Base-by-base conservation (phyloP, 257 asterid species). In the Perilla frutescens region DNA sequence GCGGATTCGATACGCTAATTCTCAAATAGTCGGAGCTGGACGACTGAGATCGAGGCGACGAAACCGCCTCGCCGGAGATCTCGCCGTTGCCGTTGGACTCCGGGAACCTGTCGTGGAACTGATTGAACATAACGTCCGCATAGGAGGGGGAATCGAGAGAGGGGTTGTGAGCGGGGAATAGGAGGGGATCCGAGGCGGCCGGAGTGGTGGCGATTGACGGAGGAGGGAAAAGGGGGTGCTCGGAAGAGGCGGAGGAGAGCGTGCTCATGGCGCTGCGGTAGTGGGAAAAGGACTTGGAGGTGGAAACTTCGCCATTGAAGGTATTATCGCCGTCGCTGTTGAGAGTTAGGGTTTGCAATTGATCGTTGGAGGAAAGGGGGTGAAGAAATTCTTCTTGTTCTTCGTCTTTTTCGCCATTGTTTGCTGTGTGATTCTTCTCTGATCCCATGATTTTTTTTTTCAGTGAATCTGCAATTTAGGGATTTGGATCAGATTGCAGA, bases 1-100 rank as follows among this genome's bases (percentile, higher is more conserved):
- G 93, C 59, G 99, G 98, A 84, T 88, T 81, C 66, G 92, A 92
- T 74, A 95, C 97, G 68, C 77, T 77, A 60, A 95, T 81, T 43
- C 80, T 81, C 84, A 95, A 57, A 60, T 83, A 89, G 43, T 90
- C 92, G n/a, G 89, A 80, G 79, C 81, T 75, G 48, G 85, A 75
- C 4, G 87, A 67, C 58, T 61, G 82, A 36, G 88, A 84, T 62
- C 70, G 78, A 6, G 83, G 70, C 6, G 87, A 70, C 7, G 84
- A 79, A 66, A 51, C 54, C 74, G 73, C 75, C 45, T 81, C 85
- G 1, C 71, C 83, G 44, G 85, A 71, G 80, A 76, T 70, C 68
- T 73, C 87, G 20, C 78, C 82, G 72, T 78, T 77, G 37, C 86
- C 88, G 74, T 81, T 82, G 58, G 82, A 37, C 26, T 20, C 26